Conservation (phyloP, 306 rosid genomes). For the Citrullus colocynthis region DNA sequence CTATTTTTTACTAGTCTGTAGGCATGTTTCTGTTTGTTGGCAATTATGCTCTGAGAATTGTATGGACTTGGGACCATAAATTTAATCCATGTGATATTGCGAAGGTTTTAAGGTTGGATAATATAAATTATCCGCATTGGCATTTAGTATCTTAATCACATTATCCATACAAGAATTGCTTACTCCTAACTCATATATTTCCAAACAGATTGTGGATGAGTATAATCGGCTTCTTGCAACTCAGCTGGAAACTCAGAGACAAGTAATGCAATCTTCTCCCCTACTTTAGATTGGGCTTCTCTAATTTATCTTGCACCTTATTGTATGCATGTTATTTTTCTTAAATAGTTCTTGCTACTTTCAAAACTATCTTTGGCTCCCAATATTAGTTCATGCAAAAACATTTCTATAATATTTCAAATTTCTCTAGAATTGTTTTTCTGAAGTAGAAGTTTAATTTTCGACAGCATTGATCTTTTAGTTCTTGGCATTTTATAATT, state of each 20-base stretch:
- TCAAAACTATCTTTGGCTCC: background rate
- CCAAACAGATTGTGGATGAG: conserved; percentile 73
- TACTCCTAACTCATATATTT: conserved; percentile 12
- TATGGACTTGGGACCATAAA: background rate
- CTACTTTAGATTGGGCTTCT: background rate
- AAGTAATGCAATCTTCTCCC: conserved; percentile 28
- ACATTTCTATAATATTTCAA: background rate
- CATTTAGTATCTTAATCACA: background rate
- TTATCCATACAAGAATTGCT: background rate
- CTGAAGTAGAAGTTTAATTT: background rate
- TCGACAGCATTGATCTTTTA: background rate
- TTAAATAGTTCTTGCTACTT: background rate
- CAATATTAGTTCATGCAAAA: background rate
- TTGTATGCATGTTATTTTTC: background rate
- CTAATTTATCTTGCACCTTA: background rate
- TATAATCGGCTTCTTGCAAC: conserved; percentile 81
- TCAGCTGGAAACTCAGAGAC: conserved; percentile 89
- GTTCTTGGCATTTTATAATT: background rate
- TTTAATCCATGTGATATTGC: background rate
- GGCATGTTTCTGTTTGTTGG: background rate
- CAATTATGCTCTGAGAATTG: background rate
- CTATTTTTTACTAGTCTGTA: background rate
- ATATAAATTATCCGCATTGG: background rate
- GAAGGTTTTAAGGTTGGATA: background rate
- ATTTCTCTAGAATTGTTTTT: background rate